Percentiles rank a stretch among this genome's conserved stretches.
Evolutionary conservation across 108 stramenopile species (phyloP).

Genomic region (Schizochytrium sp.): DNA sequence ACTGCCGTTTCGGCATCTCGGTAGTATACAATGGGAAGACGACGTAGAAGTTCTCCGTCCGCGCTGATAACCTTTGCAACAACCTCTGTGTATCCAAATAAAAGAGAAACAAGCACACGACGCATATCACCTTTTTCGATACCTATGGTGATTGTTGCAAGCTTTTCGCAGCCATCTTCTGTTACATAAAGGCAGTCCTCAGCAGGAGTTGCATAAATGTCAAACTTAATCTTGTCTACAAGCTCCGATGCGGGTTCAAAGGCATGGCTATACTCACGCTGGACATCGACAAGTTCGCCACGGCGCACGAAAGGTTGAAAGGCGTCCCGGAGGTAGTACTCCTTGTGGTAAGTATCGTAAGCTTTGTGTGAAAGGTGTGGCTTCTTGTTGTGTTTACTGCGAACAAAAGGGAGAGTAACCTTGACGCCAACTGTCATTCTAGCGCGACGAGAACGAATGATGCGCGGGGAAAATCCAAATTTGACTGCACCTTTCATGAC

Average conservation of each 20-base stretch:
- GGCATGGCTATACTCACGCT: constrained; percentile 20
- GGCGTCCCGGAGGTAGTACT: constrained; percentile 32
- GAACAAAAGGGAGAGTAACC: constrained; percentile 33
- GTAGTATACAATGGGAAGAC: not conserved
- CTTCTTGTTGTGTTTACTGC: constrained; percentile 51
- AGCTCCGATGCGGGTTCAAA: constrained; percentile 10
- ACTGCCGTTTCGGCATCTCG: not conserved
- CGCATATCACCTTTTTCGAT: constrained; percentile 34
- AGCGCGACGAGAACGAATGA: constrained; percentile 45
- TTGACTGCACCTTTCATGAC: constrained; percentile 52
- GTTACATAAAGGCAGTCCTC: constrained; percentile 32
- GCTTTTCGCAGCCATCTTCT: constrained; percentile 20
- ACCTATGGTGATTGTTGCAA: not conserved
- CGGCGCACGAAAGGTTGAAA: constrained; percentile 45
- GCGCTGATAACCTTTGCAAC: not conserved
- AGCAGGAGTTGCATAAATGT: constrained; percentile 10
- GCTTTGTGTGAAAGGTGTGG: constrained; percentile 22
- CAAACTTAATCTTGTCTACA: constrained; percentile 20
- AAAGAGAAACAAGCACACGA: constrained; percentile 4
- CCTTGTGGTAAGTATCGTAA: not conserved
- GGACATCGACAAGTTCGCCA: constrained; percentile 43
- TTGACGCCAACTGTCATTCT: constrained; percentile 46
- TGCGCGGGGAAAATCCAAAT: constrained; percentile 18
- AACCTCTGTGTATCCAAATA: constrained; percentile 46
- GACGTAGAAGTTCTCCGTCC: not conserved